phyloP scores from a whole-genome alignment of 2,329 filamentous ascomycete species.

The Phialocephala subalpina region DNA sequence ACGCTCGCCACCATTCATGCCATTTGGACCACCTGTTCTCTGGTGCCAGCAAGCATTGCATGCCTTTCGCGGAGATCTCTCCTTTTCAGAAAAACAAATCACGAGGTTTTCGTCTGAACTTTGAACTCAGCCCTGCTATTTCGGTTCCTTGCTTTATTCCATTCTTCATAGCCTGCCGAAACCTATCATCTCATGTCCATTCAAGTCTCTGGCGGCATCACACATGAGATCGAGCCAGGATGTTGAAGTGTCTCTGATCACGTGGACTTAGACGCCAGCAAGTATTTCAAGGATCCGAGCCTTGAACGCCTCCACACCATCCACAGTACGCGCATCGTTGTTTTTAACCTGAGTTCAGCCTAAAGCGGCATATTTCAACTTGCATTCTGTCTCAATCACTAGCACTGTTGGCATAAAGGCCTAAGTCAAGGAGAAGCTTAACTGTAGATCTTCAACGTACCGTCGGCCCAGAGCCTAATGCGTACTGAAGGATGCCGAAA shows the following conservation, averaged over 20 bases:
- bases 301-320: background rate
- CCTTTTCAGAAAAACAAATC: slow-evolving; percentile 1
- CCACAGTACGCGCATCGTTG: background rate
- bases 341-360: background rate
- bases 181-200: slow-evolving; percentile 5
- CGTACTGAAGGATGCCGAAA: slow-evolving; percentile 3
- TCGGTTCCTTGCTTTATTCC: background rate
- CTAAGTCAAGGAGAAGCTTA: background rate
- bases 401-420: background rate
- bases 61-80: background rate
- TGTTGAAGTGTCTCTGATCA: background rate
- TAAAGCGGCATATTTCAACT: background rate
- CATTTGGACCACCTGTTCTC: slow-evolving; percentile 5
- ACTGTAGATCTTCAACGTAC: background rate
- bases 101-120: background rate
- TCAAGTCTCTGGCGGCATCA: background rate
- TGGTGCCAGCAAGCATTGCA: background rate
- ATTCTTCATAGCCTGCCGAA: background rate
- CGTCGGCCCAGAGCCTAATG: background rate
- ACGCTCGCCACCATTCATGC: background rate
- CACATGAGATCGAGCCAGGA: background rate
- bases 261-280: background rate
- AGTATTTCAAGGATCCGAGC: background rate
- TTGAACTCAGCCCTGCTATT: background rate
- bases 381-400: background rate